Evolutionary conservation across 768 basidiomycete genomes (phyloP).

Genomic region (Termitomyces sp.): DNA sequence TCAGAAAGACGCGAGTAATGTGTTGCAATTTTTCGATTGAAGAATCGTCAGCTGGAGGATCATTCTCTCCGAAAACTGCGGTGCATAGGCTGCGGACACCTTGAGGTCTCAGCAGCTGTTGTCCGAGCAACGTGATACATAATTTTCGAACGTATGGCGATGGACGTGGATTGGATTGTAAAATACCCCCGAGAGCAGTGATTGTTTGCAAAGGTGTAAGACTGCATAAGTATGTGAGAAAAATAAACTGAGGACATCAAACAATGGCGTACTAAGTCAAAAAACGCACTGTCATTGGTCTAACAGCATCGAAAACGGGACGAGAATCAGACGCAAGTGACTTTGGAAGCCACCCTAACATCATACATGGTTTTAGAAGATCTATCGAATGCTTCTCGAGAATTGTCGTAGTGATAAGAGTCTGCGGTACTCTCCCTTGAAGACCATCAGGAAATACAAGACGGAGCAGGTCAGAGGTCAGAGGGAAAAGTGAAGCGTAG

Average conservation of each 20-base stretch:
- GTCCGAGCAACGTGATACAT: slow-evolving; percentile 59
- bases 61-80: slow-evolving; percentile 64
- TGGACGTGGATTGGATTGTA: slow-evolving; percentile 38
- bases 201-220: slow-evolving; percentile 64
- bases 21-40: slow-evolving; percentile 70
- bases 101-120: slow-evolving; percentile 63
- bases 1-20: slow-evolving; percentile 54
- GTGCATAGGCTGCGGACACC: slow-evolving; percentile 67
- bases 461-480: slow-evolving; percentile 37
- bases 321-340: slow-evolving; percentile 29
- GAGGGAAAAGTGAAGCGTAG: slow-evolving; percentile 34
- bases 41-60: slow-evolving; percentile 40
- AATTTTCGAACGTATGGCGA: slow-evolving; percentile 50
- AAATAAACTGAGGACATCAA: slow-evolving; percentile 8
- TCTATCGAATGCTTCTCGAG: slow-evolving; percentile 50
- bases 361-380: slow-evolving; percentile 52
- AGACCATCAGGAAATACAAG: slow-evolving; percentile 51
- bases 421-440: slow-evolving; percentile 45
- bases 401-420: slow-evolving; percentile 55
- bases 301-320: slow-evolving; percentile 39
- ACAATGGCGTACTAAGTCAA: slow-evolving; percentile 51
- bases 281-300: slow-evolving; percentile 49
- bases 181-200: slow-evolving; percentile 52
- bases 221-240: slow-evolving; percentile 28
- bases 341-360: slow-evolving; percentile 72